Evolutionary conservation across 108 stramenopile species (phyloP).

Genomic region (Stephanodiscus triporus): DNA sequence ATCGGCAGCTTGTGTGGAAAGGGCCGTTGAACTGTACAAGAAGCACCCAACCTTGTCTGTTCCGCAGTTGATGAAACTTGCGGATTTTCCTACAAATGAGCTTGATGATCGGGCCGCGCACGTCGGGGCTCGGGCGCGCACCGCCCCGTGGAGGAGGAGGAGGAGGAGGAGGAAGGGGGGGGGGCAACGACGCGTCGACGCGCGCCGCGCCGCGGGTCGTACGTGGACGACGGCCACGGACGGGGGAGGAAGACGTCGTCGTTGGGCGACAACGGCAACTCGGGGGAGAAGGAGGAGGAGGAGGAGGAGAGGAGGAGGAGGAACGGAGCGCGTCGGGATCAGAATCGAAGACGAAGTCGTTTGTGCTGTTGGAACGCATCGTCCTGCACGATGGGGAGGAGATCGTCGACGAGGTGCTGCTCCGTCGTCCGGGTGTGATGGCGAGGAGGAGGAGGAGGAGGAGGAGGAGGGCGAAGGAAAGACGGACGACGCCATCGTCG

Average conservation of each 20-base stretch:
- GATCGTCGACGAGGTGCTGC: conserved; percentile 64
- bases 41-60: too few species aligned
- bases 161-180: background rate
- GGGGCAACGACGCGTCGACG: background rate
- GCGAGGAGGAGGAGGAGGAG: conserved; percentile 1
- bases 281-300: too few species aligned
- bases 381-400: conserved; percentile 51
- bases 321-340: conserved; percentile 7
- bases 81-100: too few species aligned
- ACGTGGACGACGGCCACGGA: too few species aligned
- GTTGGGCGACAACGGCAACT: too few species aligned
- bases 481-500: too few species aligned
- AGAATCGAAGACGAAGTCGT: conserved; percentile 28
- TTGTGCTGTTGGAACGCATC: conserved; percentile 28
- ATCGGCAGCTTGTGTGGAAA: too few species aligned
- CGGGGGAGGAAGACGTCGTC: background rate
- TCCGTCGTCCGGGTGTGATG: background rate
- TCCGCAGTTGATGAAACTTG: too few species aligned
- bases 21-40: too few species aligned
- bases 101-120: conserved; percentile 11
- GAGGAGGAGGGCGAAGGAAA: conserved; percentile 33
- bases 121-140: background rate
- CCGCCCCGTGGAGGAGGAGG: background rate
- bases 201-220: too few species aligned
- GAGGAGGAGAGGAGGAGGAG: too few species aligned